Evolutionary conservation across 2,329 filamentous ascomycete genomes (phyloP).

Genomic region (Leptographium flavum): DNA sequence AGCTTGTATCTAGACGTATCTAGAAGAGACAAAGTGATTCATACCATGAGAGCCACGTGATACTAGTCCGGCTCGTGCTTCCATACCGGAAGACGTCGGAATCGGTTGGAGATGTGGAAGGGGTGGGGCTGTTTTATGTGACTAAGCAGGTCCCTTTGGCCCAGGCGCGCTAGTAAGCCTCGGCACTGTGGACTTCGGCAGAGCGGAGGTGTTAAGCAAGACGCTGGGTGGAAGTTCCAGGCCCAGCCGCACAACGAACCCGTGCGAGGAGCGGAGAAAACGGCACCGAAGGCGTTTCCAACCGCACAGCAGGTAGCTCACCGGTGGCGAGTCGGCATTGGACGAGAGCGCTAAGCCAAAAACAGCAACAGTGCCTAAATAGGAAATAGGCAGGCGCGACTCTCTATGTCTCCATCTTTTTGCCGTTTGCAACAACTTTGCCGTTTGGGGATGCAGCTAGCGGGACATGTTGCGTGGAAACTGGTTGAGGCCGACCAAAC

Average conservation of each 20-base stretch:
- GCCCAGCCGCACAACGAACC: neutral
- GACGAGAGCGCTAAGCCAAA: conserved; percentile 1
- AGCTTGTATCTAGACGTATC: too few species aligned
- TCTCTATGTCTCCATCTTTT: neutral
- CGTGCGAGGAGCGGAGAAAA: neutral
- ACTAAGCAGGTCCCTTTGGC: conserved; percentile 1
- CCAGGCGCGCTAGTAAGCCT: neutral
- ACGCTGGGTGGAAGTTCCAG: too few species aligned
- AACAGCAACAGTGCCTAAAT: conserved; percentile 10
- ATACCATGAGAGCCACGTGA: too few species aligned
- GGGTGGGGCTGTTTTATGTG: neutral
- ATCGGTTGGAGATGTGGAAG: neutral
- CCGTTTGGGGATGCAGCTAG: neutral
- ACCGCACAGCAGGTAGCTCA: neutral
- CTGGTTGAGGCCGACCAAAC: too few species aligned
- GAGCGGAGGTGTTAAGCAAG: conserved; percentile 2
- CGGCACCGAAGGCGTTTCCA: neutral
- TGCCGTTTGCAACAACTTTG: neutral
- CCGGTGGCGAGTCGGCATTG: conserved; percentile 6
- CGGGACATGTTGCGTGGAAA: neutral
- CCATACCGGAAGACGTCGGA: neutral
- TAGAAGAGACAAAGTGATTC: too few species aligned
- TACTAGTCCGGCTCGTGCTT: too few species aligned
- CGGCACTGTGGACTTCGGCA: conserved; percentile 5
- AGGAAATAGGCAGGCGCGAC: conserved; percentile 4